These are phyloP conservation scores for Abortiporus biennis DNA, from an alignment of 1,284 basidiomycete species.

Conservation along the genomic window DNA sequence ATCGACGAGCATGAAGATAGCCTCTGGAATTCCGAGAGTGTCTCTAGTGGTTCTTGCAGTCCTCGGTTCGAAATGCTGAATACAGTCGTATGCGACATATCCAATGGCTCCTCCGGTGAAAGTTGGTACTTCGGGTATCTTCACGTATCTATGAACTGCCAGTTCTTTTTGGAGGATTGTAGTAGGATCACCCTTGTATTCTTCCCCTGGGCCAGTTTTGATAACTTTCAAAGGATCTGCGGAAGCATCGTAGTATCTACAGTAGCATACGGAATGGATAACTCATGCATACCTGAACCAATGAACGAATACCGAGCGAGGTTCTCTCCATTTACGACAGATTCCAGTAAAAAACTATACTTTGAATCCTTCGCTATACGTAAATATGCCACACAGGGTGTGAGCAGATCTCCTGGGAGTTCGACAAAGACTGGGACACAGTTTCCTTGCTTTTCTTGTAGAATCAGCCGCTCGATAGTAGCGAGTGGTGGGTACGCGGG, in stretches of 20 bases:
- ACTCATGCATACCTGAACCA: constrained; percentile 69
- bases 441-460: constrained; percentile 79
- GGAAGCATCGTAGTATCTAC: no score
- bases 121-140: constrained; percentile 86
- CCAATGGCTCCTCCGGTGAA: constrained; percentile 99
- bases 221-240: constrained; percentile 91
- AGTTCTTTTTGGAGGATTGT: constrained; percentile 83
- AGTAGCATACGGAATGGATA: background rate
- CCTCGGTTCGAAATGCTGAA: constrained; percentile 96
- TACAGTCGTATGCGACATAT: constrained; percentile 95
- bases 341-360: constrained; percentile 92
- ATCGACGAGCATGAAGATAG: constrained; percentile 95
- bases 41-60: constrained; percentile 73
- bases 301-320: constrained; percentile 95
- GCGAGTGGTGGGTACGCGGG: constrained; percentile 63
- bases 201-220: constrained; percentile 83
- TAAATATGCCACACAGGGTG: constrained; percentile 96
- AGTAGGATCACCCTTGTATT: constrained; percentile 86
- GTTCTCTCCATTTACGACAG: constrained; percentile 87
- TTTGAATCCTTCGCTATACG: constrained; percentile 88
- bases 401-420: constrained; percentile 93
- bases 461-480: constrained; percentile 65
- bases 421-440: constrained; percentile 91
- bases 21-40: constrained; percentile 83
- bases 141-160: constrained; percentile 82